phyloP scores from a whole-genome alignment of 805 yeast genomes.

The Metschnikowia reukaufii region DNA sequence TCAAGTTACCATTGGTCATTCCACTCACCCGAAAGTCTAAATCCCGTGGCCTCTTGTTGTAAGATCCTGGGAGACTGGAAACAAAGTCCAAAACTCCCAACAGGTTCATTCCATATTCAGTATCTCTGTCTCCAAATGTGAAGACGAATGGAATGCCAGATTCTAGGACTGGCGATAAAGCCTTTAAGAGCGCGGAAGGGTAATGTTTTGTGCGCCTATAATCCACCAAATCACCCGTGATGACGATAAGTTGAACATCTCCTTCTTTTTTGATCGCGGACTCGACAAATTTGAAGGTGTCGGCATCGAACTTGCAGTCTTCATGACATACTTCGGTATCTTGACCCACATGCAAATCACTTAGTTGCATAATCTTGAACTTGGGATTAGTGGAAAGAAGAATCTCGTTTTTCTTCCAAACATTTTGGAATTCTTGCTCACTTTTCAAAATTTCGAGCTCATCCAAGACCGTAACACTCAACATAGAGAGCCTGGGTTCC shows the following conservation, averaged over 20 bases:
- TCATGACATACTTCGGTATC: constrained; percentile 25
- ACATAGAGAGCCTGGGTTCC: constrained; percentile 24
- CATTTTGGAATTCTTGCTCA: constrained; percentile 16
- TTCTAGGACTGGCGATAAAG: constrained; percentile 34
- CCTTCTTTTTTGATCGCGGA: constrained; percentile 27
- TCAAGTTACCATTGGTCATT: constrained; percentile 37
- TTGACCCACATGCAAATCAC: constrained; percentile 42
- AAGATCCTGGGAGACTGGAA: constrained; percentile 37
- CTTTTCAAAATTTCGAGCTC: constrained; percentile 13
- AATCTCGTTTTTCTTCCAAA: constrained; percentile 18
- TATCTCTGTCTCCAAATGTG: constrained; percentile 42
- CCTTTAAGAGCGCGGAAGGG: constrained; percentile 32
- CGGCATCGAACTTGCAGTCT: constrained; percentile 28
- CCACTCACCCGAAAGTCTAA: constrained; percentile 31
- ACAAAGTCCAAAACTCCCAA: constrained; percentile 27
- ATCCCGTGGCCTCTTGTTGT: constrained; percentile 24
- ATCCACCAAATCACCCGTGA: constrained; percentile 44
- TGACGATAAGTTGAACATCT: constrained; percentile 35
- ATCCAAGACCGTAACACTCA: constrained; percentile 20
- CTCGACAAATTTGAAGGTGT: constrained; percentile 33
- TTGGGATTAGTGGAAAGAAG: constrained; percentile 19
- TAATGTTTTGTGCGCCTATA: constrained; percentile 25
- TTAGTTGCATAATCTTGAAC: constrained; percentile 37
- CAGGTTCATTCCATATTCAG: constrained; percentile 15
- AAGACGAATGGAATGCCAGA: constrained; percentile 32